Percentiles rank a stretch among this genome's conserved stretches.
Conservation (phyloP, 805 yeast genomes). For the Wickerhamiella bombiphila region DNA sequence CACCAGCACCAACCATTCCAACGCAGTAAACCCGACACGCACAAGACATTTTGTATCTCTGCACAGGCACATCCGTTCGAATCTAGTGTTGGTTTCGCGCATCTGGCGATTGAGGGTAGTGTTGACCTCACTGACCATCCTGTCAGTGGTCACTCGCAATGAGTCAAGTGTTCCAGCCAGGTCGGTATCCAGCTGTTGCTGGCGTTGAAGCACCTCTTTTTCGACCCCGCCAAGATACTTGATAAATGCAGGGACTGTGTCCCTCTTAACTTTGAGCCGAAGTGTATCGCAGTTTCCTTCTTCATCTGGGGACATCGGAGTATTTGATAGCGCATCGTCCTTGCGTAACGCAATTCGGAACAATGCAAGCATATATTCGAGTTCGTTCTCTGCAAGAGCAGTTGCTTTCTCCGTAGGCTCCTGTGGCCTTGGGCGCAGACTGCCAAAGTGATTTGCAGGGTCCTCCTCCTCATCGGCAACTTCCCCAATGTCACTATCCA, state of each 20-base stretch:
- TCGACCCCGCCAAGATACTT: constrained; percentile 13
- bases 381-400: constrained; percentile 8
- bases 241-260: constrained; percentile 12
- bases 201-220: constrained; percentile 8
- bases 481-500: background rate
- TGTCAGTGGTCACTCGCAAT: constrained; percentile 17
- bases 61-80: constrained; percentile 13
- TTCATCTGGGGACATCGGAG: background rate
- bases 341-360: constrained; percentile 13
- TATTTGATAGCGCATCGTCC: constrained; percentile 2
- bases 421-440: background rate
- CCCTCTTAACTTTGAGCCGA: constrained; percentile 7
- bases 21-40: constrained; percentile 8
- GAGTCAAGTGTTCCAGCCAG: constrained; percentile 14
- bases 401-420: background rate
- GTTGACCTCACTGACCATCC: constrained; percentile 19
- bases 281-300: constrained; percentile 5
- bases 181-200: constrained; percentile 12
- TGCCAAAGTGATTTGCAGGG: background rate
- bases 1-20: constrained; percentile 15
- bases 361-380: constrained; percentile 13
- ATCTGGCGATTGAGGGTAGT: constrained; percentile 18
- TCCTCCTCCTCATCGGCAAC: background rate
- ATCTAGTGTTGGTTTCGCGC: constrained; percentile 15
- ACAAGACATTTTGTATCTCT: constrained; percentile 7